These are phyloP conservation scores for Lichtheimia corymbifera DNA, from an alignment of 371 early-diverging fungal genomes.

Conservation along the genomic window DNA sequence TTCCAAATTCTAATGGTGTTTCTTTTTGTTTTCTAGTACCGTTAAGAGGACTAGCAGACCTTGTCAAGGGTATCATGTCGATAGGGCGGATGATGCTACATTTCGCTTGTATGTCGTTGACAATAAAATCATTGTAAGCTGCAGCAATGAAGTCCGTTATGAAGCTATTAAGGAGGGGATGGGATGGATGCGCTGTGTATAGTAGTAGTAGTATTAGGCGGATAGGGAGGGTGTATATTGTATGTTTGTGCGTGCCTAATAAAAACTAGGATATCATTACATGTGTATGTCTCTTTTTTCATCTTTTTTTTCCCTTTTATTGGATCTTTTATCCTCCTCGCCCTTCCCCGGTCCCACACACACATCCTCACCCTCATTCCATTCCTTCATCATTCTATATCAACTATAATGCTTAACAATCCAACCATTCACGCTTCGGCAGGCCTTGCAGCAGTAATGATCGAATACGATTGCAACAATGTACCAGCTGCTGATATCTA, in stretches of 20 bases:
- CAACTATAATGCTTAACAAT: conserved; percentile 23
- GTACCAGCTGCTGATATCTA: too few species aligned
- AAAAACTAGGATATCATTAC: background rate
- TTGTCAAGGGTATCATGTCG: conserved; percentile 7
- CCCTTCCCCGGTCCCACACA: background rate
- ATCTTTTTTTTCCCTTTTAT: background rate
- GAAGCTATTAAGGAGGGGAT: background rate
- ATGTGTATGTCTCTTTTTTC: background rate
- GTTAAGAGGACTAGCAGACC: conserved; percentile 2
- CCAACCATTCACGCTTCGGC: conserved; percentile 18
- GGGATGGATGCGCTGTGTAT: background rate
- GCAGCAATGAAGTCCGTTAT: too few species aligned
- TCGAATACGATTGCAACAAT: background rate
- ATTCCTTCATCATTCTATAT: background rate
- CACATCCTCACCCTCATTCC: conserved; percentile 5
- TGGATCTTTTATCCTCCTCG: conserved; percentile 4
- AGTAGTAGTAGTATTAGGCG: background rate
- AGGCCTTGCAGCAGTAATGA: conserved; percentile 18
- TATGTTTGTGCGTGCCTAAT: too few species aligned
- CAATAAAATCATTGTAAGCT: conserved; percentile 3
- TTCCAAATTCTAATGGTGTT: background rate
- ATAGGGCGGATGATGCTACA: background rate
- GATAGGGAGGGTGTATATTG: background rate
- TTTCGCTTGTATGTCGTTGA: background rate
- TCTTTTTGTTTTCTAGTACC: conserved; percentile 3